These are phyloP conservation scores for Bretschneidera sinensis DNA, from an alignment of 345 rosid genomes.

Conservation along the genomic window DNA sequence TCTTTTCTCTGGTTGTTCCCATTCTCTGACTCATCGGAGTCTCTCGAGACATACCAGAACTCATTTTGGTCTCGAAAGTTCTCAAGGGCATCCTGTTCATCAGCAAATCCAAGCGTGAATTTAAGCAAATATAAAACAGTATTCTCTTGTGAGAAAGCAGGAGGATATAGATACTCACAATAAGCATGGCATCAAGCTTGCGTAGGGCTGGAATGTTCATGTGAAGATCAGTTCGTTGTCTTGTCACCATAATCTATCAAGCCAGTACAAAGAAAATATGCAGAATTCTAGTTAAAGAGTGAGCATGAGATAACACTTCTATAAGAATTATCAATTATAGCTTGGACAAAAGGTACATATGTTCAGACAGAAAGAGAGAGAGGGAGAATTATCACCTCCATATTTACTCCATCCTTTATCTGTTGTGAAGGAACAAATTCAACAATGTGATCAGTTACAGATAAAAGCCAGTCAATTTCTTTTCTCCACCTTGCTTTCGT, in stretches of 20 bases:
- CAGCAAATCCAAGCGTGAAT: too few relatives aligned
- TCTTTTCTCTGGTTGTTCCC: slow-evolving; percentile 45
- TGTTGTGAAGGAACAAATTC: slow-evolving; percentile 85
- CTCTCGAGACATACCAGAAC: slow-evolving; percentile 76
- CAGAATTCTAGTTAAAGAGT: background rate
- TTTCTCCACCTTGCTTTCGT: slow-evolving; percentile 78
- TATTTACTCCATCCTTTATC: slow-evolving; percentile 55
- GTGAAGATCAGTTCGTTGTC: slow-evolving; percentile 77
- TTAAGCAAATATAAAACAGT: too few relatives aligned
- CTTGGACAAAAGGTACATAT: too few relatives aligned
- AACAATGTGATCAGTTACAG: slow-evolving; percentile 79
- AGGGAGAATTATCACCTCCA: slow-evolving; percentile 53
- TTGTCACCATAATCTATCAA: slow-evolving; percentile 76
- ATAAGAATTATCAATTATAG: too few relatives aligned
- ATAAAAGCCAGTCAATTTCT: slow-evolving; percentile 81
- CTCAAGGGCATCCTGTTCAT: slow-evolving; percentile 62
- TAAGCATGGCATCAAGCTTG: slow-evolving; percentile 82
- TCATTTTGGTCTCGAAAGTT: slow-evolving; percentile 65
- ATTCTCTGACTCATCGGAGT: slow-evolving; percentile 45
- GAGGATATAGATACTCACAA: slow-evolving; percentile 39
- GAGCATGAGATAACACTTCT: background rate
- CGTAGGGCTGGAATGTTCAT: slow-evolving; percentile 85
- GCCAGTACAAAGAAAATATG: background rate
- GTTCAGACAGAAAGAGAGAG: too few relatives aligned
- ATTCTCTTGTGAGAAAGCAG: background rate